phyloP scores from a whole-genome alignment of 1,284 basidiomycete genomes.

The Trametes versicolor region DNA sequence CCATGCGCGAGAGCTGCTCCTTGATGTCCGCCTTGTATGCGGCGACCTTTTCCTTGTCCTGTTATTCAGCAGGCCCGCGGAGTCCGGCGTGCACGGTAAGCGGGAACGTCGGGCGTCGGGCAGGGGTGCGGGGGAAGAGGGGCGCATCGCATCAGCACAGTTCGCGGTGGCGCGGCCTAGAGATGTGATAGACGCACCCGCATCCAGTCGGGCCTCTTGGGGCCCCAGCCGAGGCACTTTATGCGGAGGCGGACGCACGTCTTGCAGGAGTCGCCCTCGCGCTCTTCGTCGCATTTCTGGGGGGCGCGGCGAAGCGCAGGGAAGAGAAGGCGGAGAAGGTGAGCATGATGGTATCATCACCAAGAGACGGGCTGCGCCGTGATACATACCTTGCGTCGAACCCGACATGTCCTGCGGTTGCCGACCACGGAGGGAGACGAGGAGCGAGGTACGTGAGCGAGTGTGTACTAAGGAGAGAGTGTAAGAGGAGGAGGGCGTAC shows the following conservation, averaged over 20 bases:
- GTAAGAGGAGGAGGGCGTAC: constrained; percentile 51
- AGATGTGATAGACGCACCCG: constrained; percentile 59
- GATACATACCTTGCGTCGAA: constrained; percentile 75
- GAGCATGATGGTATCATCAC: constrained; percentile 29
- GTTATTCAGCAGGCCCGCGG: constrained; percentile 11
- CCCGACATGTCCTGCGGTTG: constrained; percentile 74
- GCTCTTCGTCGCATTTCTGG: constrained; percentile 87
- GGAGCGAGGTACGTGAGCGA: constrained; percentile 16
- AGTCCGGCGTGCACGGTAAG: constrained; percentile 26
- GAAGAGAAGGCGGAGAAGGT: constrained; percentile 14
- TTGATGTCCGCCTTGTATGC: constrained; percentile 86
- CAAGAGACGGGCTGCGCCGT: constrained; percentile 23
- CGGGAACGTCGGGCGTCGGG: constrained; percentile 1
- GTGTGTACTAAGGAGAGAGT: constrained; percentile 8
- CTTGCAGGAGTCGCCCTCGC: constrained; percentile 78
- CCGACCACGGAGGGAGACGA: constrained; percentile 16
- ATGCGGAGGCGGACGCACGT: constrained; percentile 81
- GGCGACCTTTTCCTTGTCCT: constrained; percentile 86
- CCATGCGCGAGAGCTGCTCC: constrained; percentile 76
- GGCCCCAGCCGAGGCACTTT: constrained; percentile 83
- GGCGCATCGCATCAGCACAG: constrained; percentile 24
- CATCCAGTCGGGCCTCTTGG: constrained; percentile 86
- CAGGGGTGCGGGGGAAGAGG: constrained; percentile 17
- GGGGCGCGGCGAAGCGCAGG: constrained; percentile 8
- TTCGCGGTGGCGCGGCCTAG: constrained; percentile 27